phyloP scores from a whole-genome alignment of 257 asterid genomes.

The Asclepias syriaca region DNA sequence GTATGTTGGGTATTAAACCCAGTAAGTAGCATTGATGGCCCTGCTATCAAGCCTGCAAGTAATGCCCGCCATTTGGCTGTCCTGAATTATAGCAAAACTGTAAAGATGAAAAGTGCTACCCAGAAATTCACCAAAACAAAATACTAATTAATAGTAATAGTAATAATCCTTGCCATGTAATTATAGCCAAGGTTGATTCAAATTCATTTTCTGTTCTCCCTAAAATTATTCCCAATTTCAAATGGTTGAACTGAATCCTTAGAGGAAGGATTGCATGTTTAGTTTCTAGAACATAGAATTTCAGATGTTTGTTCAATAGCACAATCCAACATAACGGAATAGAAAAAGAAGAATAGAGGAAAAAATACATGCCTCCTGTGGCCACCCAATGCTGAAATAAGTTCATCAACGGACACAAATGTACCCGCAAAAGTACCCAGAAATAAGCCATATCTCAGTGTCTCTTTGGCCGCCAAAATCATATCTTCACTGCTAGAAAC shows the following conservation, averaged over 20 bases:
- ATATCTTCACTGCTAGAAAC: slow-evolving; percentile 62
- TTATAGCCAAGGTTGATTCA: neutral
- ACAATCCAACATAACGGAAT: neutral
- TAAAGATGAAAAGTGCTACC: slow-evolving; percentile 6
- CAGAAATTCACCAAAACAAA: neutral
- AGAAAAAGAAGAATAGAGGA: slow-evolving; percentile 5
- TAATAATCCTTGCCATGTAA: neutral
- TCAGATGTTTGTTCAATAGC: neutral
- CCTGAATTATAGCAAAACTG: slow-evolving; percentile 38
- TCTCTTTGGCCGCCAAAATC: slow-evolving; percentile 75
- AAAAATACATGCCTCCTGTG: slow-evolving; percentile 65
- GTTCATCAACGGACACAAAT: slow-evolving; percentile 91
- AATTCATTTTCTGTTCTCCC: neutral
- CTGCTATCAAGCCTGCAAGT: slow-evolving; percentile 94
- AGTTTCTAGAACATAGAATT: neutral
- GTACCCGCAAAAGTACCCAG: slow-evolving; percentile 97
- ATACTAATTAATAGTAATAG: too few species aligned
- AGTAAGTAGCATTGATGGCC: slow-evolving; percentile 88
- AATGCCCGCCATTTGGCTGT: slow-evolving; percentile 96
- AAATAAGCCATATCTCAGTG: slow-evolving; percentile 87
- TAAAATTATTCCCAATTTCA: neutral
- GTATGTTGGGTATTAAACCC: slow-evolving; percentile 78
- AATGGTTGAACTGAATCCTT: neutral
- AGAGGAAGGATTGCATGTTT: neutral
- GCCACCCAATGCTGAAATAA: slow-evolving; percentile 76